Base-by-base conservation (phyloP, 1,139 yeast species). In the Keqinozyma sinolaborantium region DNA sequence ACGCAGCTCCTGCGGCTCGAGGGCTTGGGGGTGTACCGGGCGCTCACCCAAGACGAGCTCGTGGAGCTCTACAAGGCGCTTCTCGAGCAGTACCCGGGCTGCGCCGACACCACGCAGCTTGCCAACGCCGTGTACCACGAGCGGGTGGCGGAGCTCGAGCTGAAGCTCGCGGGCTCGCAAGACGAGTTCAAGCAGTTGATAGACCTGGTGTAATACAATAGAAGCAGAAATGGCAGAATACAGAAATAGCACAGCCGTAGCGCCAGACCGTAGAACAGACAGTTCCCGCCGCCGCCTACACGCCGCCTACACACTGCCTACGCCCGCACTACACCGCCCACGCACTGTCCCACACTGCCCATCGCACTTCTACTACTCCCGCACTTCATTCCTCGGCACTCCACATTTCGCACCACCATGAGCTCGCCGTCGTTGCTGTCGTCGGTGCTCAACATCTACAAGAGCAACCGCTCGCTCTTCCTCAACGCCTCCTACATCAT, bases 401-500 rank as follows among this genome's bases (percentile, higher is more conserved):
- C 25, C 25, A 23, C 14, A 23, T 23, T 12, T 23, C 10, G 9
- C 21, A 7, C 21, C 21, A 7, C 9, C 21, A 18, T 19, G 7
- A 13, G 25, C 9, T 8, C 12, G 9, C 12, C 9, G 9, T 34
- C 48, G 6, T 36, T 53, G 27, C 56, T 53, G 4, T 26, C 41
- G n/a, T 51, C 64, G 20, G 44, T 61, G n/a, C 48, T 67, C 32
- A 56, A 57, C 33, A 60, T 66, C 19, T 69, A 69, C 42, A 58
- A 64, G 48, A 56, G 66, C 32, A 73, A 73, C 50, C 56, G 79
- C 42, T 65, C 73, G 19, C 47, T 67, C 19, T 61, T 79, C 6
- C 55, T 76, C 31, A 68, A 74, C 40, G 57, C 74, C 3, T 70
- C 77, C 2, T 76, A 73, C 44, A 58, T 71, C 29, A 51, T 72